A percentile compares a stretch with the other conserved stretches of the same genome.
Conservation (phyloP, 129 eudicot species). For the Calendula officinalis region DNA sequence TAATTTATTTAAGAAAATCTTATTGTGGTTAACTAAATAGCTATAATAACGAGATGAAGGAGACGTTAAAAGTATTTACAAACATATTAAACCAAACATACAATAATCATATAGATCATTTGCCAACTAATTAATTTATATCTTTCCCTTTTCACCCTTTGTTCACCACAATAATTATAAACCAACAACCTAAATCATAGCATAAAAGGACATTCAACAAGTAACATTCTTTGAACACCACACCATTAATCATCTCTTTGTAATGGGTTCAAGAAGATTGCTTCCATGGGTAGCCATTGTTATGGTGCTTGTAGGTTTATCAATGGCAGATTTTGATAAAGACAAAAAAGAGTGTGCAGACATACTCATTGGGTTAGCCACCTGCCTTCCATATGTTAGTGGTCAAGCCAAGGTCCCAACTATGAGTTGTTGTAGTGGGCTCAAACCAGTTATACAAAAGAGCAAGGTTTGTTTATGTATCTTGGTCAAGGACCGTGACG, state of each 20-base stretch:
- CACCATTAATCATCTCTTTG: neutral
- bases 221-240: neutral
- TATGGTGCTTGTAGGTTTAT: conserved; percentile 10
- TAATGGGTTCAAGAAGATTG: conserved; percentile 5
- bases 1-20: no score
- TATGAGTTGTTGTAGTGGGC: conserved; percentile 54
- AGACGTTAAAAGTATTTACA: no score
- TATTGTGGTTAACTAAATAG: no score
- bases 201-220: no score
- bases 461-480: conserved; percentile 57
- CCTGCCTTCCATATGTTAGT: conserved; percentile 63
- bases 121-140: no score
- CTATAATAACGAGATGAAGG: no score
- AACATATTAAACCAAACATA: no score
- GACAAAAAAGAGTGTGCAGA: conserved; percentile 48
- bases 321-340: conserved; percentile 36
- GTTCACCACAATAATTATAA: no score
- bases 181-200: no score
- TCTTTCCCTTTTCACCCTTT: no score
- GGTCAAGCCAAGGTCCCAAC: conserved; percentile 60
- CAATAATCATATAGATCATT: no score
- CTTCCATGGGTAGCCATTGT: conserved; percentile 12
- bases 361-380: conserved; percentile 39
- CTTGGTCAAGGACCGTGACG: conserved; percentile 60
- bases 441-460: conserved; percentile 45